Evolutionary conservation across 2,329 filamentous ascomycete genomes (phyloP), one percentile per base, ranked within the genome.

Genomic region (Ramularia endophylla): DNA sequence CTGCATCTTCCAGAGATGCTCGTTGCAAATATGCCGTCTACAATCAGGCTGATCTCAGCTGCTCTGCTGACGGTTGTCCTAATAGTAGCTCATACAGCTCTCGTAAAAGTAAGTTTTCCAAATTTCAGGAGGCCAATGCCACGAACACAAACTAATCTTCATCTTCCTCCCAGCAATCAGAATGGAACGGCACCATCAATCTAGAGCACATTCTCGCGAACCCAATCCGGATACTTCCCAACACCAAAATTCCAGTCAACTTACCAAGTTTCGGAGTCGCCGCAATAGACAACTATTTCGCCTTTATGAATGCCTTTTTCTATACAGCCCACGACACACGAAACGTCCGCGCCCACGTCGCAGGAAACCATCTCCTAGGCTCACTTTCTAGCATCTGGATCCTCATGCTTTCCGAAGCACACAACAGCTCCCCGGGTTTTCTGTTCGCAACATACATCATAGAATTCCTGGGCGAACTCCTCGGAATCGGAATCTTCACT

Each of bases 251-350:
- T 6, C 50, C 47, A 4, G 46, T 52, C 20, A 35, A 37, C 8
- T 33, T 54, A 6, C 51, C 50, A 15, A 35, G 36, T 3, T 52
- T 50, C 9, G 50, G 50, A 4, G 18, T 50, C 9, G 35, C 40
- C 8, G 29, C 34, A 8, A 3, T 54, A 4, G 51, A 54, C 19
- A 52, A 49, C 38, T 54, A 52, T 38, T 42, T 54, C 20, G 43
- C 45, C 8, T 54, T 54, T 40, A 54, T 54, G 51, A 32, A 29
- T 3, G 43, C 46, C 2, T 54, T 54, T 41, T 54, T 54, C 43
- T 49, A 36, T 31, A 31, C 42, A 8, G 40, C 45, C 8, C 37
- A 48, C 9, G 51, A 54, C 16, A 8, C 49, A 9, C 19, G 46
- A 20, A 54, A 54, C 38, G 45, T 51, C 2, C 39, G 46, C 3